phyloP scores from a whole-genome alignment of 305 asterid species.

The Euphrasia arctica region DNA sequence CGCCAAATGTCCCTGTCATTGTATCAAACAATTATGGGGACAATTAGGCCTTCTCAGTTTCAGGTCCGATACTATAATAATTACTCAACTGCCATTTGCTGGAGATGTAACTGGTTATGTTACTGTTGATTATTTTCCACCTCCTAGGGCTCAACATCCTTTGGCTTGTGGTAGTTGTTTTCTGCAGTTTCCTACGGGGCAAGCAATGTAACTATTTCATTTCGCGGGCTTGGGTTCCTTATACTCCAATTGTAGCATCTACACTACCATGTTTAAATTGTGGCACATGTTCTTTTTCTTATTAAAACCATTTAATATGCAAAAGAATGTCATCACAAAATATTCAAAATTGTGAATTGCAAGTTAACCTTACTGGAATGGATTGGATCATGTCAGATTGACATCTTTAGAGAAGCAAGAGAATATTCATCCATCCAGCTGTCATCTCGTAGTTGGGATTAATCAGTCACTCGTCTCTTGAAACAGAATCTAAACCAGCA shows the following conservation, averaged over 20 bases:
- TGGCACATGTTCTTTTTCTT: too few relatives aligned
- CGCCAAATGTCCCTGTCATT: background rate
- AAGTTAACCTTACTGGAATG: constrained; percentile 20
- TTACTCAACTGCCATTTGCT: background rate
- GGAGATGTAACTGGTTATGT: background rate
- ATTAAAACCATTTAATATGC: too few relatives aligned
- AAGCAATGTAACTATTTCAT: background rate
- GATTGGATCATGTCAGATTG: background rate
- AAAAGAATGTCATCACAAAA: constrained; percentile 7
- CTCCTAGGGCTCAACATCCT: background rate
- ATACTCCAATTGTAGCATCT: too few relatives aligned
- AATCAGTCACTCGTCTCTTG: constrained; percentile 54
- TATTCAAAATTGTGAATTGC: constrained; percentile 10
- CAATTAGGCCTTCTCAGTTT: background rate
- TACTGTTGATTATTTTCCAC: background rate
- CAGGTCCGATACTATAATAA: background rate
- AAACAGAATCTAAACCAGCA: constrained; percentile 73
- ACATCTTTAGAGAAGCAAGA: constrained; percentile 9
- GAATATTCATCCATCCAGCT: background rate
- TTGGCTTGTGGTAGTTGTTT: too few relatives aligned
- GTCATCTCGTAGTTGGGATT: constrained; percentile 12
- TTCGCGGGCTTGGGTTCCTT: background rate
- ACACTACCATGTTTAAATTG: too few relatives aligned
- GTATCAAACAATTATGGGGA: background rate
- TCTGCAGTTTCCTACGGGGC: too few relatives aligned